phyloP scores from a whole-genome alignment of 371 early-diverging fungal genomes.

The Capillidium rhysosporum region DNA sequence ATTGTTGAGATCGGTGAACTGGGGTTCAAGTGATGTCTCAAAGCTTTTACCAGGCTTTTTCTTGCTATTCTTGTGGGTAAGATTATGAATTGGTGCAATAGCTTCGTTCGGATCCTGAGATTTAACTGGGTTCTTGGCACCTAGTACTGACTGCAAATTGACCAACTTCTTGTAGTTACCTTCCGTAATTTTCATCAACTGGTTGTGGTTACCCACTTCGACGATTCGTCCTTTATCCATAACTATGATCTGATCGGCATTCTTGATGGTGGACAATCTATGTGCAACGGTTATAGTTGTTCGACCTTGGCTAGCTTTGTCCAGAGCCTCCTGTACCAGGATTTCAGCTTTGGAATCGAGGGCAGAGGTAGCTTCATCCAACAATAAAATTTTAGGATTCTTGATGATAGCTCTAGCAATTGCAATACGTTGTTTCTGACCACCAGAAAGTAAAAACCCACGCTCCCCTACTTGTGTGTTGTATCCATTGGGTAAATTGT shows the following conservation, averaged over 20 bases:
- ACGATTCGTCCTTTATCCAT: conserved; percentile 31
- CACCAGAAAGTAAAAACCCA: conserved; percentile 26
- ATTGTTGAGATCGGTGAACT: too few relatives aligned
- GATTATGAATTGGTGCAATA: too few relatives aligned
- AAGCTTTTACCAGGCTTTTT: too few relatives aligned
- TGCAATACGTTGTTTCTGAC: conserved; percentile 21
- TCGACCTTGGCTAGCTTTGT: conserved; percentile 27
- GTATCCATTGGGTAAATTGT: conserved; percentile 45
- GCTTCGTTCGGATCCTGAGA: too few relatives aligned
- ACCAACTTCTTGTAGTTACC: too few relatives aligned
- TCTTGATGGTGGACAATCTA: conserved; percentile 43
- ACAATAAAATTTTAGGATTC: conserved; percentile 44
- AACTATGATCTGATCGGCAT: conserved; percentile 44
- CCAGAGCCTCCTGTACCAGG: conserved; percentile 37
- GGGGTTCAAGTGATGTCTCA: too few relatives aligned
- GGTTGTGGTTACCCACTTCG: conserved; percentile 34
- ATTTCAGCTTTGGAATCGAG: conserved; percentile 50
- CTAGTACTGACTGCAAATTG: too few relatives aligned
- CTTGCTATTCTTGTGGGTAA: too few relatives aligned
- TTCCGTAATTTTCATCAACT: conserved; percentile 17
- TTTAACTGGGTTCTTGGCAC: too few relatives aligned
- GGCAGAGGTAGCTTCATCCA: conserved; percentile 79
- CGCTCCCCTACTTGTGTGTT: conserved; percentile 46
- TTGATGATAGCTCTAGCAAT: conserved; percentile 59
- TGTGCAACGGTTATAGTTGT: conserved; percentile 50